Base-by-base conservation (phyloP, 345 rosid species). In the Gossypium stocksii region DNA sequence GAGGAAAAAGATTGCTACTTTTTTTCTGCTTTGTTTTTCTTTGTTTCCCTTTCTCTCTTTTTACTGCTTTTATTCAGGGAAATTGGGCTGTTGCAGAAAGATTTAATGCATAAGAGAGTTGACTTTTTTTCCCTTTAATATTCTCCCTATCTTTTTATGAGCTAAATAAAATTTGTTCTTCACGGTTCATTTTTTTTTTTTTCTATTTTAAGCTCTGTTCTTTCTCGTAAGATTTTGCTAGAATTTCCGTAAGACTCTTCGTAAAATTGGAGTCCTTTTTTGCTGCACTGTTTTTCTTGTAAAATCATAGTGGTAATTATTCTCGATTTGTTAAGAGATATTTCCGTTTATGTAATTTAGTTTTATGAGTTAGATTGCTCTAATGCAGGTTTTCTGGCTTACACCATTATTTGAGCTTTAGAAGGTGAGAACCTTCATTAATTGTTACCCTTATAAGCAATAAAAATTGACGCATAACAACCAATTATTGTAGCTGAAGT, bases 221-320 rank as follows among this genome's bases (percentile, higher is more conserved):
- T 63, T 72, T 75, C 22, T 57, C 38, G 44, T 69, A 25, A 49
- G 59, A 51, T 49, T 34, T 34, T 4, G 41, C 41, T 34, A 34
- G 41, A 5, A 5, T 34, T 34, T 34, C 41, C 38, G 23, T 69
- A 25, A 25, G 59, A 51, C 27, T 51, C 25, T 69, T 9, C 9
- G n/a, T 4, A 69, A 69, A 51, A 17, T 52, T 52, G 6, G 58
- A 52, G 59, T 69, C 72, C 16, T 15, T 70, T 52, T 70, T 69
- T 27, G 8, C 41, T 62, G 2, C 12, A 63, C 1, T 46, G 67
- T 34, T 34, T 34, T 5, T 34, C 41, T 34, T 34, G 41, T 34
- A 34, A 34, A 34, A 5, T 34, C 7, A 34, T 34, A 34, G 41
- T 34, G 7, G 41, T 34, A 34, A 34, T 34, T 34, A 5, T 34